Evolutionary conservation across 345 rosid genomes (phyloP), one percentile per base, ranked within the genome.

Genomic region (Abelmoschus esculentus): DNA sequence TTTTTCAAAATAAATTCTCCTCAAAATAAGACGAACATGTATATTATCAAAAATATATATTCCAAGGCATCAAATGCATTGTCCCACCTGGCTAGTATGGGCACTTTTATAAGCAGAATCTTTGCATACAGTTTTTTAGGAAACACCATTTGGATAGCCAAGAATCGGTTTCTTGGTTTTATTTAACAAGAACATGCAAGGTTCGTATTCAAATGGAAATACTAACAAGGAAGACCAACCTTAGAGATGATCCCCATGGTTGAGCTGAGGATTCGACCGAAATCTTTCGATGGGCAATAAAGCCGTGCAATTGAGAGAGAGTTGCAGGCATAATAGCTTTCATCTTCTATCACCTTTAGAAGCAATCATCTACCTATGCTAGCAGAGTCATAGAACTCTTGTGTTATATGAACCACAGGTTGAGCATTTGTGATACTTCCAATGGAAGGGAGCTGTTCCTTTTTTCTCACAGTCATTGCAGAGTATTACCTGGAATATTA

Each of bases 401-500:
- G 92, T 89, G 81, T 89, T 89, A 82, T 84, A 87, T 7, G 89
- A 89, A 67, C 86, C 83, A 69, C 87, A 86, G 49, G 17, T 63
- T 14, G 83, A 71, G 73, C 96, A 89, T 67, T 89, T 87, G 84
- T 80, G 89, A 74, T 87, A 77, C 49, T 80, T 79, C 90, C 92
- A 89, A 56, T 84, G 96, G 82, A 81, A 87, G 63, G 79, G 74
- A 75, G 90, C 86, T 61, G 66, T 42, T 64, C 90, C 90, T 72
- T 73, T 89, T 69, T 76, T 84, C 82, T 87, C 90, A 55, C 96
- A 90, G 15, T 86, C 96, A 75, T 90, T 85, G 68, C 96, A 88
- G 7, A 85, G 70, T 58, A 86, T 84, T 54, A n/a, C 76, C 92
- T 84, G 85, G 75, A 54, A 54, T 54, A 14, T 18, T 15, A 50